phyloP scores from a whole-genome alignment of 2,329 filamentous ascomycete genomes.

The Niveomyces coronatus region DNA sequence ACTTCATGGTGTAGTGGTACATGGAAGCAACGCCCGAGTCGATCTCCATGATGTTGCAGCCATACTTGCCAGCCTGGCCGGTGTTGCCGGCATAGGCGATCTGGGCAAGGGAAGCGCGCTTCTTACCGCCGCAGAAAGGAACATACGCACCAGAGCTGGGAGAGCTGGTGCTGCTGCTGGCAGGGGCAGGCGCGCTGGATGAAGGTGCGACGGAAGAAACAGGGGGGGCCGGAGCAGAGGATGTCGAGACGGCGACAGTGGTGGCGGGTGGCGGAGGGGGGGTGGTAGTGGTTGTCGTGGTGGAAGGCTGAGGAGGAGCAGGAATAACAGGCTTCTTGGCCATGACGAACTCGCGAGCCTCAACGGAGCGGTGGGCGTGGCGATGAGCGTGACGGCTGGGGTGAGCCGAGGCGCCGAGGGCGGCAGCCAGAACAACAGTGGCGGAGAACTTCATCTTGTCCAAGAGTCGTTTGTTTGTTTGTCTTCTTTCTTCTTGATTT shows the following conservation, averaged over 20 bases:
- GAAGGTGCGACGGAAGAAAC: conserved; percentile 6
- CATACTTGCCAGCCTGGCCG: conserved; percentile 28
- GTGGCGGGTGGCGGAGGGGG: conserved; percentile 1
- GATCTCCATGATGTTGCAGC: conserved; percentile 43
- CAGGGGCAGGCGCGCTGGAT: background rate
- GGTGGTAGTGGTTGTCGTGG: conserved; percentile 2
- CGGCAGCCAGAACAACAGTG: conserved; percentile 27
- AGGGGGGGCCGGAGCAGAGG: background rate
- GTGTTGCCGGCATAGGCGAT: conserved; percentile 39
- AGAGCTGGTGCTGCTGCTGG: conserved; percentile 1
- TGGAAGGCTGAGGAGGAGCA: conserved; percentile 5
- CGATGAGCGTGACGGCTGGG: conserved; percentile 29
- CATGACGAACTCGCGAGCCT: conserved; percentile 24
- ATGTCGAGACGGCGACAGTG: conserved; percentile 7
- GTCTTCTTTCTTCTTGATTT: background rate
- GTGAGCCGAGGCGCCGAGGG: conserved; percentile 31
- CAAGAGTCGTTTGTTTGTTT: background rate
- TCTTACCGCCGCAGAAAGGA: conserved; percentile 27
- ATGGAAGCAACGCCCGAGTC: conserved; percentile 21
- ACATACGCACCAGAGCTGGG: conserved; percentile 13
- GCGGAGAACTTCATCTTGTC: conserved; percentile 33
- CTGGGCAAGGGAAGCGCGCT: conserved; percentile 36
- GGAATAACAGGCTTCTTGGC: conserved; percentile 22
- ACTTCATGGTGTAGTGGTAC: conserved; percentile 35
- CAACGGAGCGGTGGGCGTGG: conserved; percentile 22